Evolutionary conservation across 2,329 filamentous ascomycete species (phyloP).

Genomic region (Zarea fungicola): DNA sequence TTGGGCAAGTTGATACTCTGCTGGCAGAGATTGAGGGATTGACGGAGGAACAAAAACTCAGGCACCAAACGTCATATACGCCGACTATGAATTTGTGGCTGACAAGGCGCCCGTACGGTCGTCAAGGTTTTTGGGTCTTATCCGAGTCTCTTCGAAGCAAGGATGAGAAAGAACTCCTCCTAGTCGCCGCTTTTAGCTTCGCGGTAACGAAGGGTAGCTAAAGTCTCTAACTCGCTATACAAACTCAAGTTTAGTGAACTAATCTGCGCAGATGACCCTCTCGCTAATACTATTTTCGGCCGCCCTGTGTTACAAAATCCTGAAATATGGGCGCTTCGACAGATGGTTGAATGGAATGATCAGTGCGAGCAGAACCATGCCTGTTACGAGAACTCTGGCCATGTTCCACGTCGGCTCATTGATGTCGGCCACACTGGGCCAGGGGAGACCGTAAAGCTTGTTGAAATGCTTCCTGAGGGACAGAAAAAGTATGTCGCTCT

Average conservation of each 20-base stretch:
- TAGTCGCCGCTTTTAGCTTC: conserved; percentile 1
- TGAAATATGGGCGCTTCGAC: neutral
- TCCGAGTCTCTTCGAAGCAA: neutral
- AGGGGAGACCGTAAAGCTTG: neutral
- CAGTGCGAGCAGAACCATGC: neutral
- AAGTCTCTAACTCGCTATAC: neutral
- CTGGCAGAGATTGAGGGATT: neutral
- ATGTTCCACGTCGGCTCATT: neutral
- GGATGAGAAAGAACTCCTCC: neutral
- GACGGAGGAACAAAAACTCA: neutral
- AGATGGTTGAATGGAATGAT: neutral
- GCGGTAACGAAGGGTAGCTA: neutral
- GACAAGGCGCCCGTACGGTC: neutral
- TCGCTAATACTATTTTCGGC: neutral
- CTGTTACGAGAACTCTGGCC: neutral
- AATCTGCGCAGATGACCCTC: neutral
- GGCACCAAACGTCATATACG: too few species aligned
- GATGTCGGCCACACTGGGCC: neutral
- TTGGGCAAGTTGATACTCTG: neutral
- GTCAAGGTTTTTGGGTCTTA: conserved; percentile 9
- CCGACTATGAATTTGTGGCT: conserved; percentile 7
- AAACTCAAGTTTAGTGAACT: neutral
- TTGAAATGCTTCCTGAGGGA: neutral
- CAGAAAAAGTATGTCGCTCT: neutral
- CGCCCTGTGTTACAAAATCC: neutral